Evolutionary conservation across 108 stramenopile species (phyloP).

Genomic region (Hondaea fermentalgiana): DNA sequence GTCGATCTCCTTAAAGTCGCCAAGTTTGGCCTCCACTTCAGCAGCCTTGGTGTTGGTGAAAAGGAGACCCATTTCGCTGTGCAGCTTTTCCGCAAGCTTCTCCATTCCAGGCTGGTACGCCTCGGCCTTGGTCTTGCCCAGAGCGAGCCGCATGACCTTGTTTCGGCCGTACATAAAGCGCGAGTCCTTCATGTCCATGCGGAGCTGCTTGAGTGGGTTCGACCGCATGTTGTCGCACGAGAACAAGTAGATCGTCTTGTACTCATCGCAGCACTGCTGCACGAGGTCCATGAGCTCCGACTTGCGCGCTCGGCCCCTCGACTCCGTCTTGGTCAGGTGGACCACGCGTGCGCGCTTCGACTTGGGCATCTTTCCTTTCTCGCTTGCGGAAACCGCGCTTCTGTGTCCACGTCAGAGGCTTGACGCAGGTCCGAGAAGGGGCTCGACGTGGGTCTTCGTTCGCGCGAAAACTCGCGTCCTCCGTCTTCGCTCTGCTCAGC

Average conservation of each 20-base stretch:
- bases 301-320: conserved; percentile 10
- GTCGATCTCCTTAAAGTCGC: neutral
- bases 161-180: conserved; percentile 25
- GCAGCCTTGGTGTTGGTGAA: conserved; percentile 18
- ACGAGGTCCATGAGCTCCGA: conserved; percentile 4
- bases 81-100: neutral
- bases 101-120: conserved; percentile 8
- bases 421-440: no score
- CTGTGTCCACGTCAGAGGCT: no score
- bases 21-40: neutral
- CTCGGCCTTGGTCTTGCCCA: neutral
- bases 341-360: conserved; percentile 13
- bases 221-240: conserved; percentile 26
- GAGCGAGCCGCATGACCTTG: conserved; percentile 22
- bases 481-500: no score
- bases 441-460: no score
- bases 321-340: neutral
- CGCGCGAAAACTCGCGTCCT: no score
- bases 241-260: conserved; percentile 11
- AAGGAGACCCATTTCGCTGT: neutral
- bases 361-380: neutral
- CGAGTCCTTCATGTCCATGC: neutral
- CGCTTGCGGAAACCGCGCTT: no score
- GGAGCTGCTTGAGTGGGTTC: conserved; percentile 16
- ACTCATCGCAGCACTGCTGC: neutral